Conservation (phyloP, 805 yeast genomes). For the Kuraishia floccosa region DNA sequence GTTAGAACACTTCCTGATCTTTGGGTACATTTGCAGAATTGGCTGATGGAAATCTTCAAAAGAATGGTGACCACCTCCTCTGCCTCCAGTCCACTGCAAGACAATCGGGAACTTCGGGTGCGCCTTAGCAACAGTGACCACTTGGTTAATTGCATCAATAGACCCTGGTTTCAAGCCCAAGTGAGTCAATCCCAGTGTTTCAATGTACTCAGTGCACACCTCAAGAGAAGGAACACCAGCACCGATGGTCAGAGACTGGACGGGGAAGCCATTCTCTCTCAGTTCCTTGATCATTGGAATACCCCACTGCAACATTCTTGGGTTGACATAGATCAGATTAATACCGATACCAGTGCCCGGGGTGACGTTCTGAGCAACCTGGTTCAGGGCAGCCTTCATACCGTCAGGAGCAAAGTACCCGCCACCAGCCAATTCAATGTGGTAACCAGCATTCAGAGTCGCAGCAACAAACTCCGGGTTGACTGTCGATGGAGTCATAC, state of each 20-base stretch:
- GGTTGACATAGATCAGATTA: slow-evolving; percentile 91
- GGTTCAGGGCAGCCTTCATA: slow-evolving; percentile 67
- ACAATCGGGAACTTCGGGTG: slow-evolving; percentile 96
- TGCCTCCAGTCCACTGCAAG: slow-evolving; percentile 99
- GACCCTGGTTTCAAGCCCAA: slow-evolving; percentile 98
- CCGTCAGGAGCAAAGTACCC: slow-evolving; percentile 75
- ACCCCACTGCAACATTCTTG: slow-evolving; percentile 98
- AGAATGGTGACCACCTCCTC: slow-evolving; percentile 99
- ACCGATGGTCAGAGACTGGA: slow-evolving; percentile 93
- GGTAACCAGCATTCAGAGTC: slow-evolving; percentile 92
- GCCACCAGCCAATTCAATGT: slow-evolving; percentile 98
- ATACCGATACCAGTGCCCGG: slow-evolving; percentile 90
- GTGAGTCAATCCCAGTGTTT: slow-evolving; percentile 84
- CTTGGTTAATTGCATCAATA: slow-evolving; percentile 80
- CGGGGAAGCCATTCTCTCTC: slow-evolving; percentile 88
- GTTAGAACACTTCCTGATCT: slow-evolving; percentile 85
- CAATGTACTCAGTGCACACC: slow-evolving; percentile 93
- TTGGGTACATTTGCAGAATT: slow-evolving; percentile 87
- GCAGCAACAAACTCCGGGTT: slow-evolving; percentile 91
- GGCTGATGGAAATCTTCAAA: slow-evolving; percentile 99
- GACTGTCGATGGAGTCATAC: slow-evolving; percentile 98
- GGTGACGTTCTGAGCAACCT: slow-evolving; percentile 53
- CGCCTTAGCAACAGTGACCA: slow-evolving; percentile 83
- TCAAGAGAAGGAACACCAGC: slow-evolving; percentile 99
- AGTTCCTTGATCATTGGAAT: slow-evolving; percentile 87